Base-by-base conservation (phyloP, 306 rosid genomes). In the Psophocarpus tetragonolobus region DNA sequence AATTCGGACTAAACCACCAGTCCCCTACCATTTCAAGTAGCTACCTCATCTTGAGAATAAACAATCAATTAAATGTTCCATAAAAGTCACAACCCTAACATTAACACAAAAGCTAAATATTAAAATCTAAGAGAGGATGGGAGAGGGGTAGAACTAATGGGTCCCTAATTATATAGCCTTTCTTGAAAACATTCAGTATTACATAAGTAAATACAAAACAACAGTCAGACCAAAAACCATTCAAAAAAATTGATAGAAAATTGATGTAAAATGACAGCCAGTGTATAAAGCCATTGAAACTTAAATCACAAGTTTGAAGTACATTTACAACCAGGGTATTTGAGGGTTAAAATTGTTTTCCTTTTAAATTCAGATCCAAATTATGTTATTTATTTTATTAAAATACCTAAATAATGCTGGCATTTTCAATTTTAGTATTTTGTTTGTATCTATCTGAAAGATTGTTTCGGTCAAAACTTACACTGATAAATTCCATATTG, bases 21-120 rank as follows among this genome's bases (percentile, higher is more conserved):
- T 27, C 41, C 68, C 64, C 75, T 74, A 20, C 36, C 27, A 45
- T 50, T 51, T 69, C 68, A 60, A 69, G 67, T 57, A 44, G 50
- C 62, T 65, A 17, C 56, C 23, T 77, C 82, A 63, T 71, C 12
- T 54, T 30, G 33, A 58, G 67, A 65, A 71, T 38, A 53, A 63
- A 72, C 4, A 73, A 27, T 33, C 36, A 45, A 30, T 44, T n/a
- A 68, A 12, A 26, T 36, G n/a, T 70, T 58, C 50, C 47, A 30
- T 32, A 41, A 42, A 66, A 68, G 70, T 42, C 45, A 44, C 63
- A 57, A 23, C 23, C 36, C 27, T 29, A 57, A 66, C 11, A 73
- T 26, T 73, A 36, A 38, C 35, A 29, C 29, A 68, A 18, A 41
- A 26, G 21, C 51, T 13, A 29, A 50, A 7, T 61, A 58, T 56